phyloP scores from a whole-genome alignment of 805 yeast genomes.

The Brettanomyces nanus region DNA sequence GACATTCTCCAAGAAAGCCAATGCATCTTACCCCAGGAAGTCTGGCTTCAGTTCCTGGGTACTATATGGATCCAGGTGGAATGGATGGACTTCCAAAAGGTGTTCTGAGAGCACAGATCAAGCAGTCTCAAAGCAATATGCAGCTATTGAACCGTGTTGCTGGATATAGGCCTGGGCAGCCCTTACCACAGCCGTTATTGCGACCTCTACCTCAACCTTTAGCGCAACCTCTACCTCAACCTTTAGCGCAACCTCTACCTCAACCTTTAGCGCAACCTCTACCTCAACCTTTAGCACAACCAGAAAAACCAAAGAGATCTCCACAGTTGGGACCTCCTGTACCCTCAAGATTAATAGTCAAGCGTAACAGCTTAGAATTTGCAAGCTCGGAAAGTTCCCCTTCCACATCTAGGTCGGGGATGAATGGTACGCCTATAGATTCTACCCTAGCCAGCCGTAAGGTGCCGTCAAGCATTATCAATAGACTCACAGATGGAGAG shows the following conservation, averaged over 20 bases:
- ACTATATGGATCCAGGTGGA: constrained; percentile 1
- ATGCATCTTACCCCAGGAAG: constrained; percentile 1
- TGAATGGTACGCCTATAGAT: constrained; percentile 12
- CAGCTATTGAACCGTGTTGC: too few species aligned
- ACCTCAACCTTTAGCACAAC: too few species aligned
- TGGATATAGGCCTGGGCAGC: too few species aligned
- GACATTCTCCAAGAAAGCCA: constrained; percentile 1
- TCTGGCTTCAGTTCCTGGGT: neutral
- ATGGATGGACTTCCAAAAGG: constrained; percentile 2
- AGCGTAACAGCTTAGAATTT: neutral
- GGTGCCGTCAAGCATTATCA: constrained; percentile 23
- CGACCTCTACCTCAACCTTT: too few species aligned
- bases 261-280: too few species aligned
- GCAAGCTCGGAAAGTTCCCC: neutral
- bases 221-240: too few species aligned
- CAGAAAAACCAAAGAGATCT: too few species aligned
- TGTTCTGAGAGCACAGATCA: neutral
- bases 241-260: too few species aligned
- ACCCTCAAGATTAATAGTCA: too few species aligned
- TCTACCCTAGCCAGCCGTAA: constrained; percentile 19
- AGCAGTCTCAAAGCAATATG: too few species aligned
- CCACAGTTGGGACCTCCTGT: too few species aligned
- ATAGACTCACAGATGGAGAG: constrained; percentile 24
- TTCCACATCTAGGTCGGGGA: neutral
- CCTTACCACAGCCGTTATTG: too few species aligned